Evolutionary conservation across 1,284 basidiomycete genomes (phyloP), one percentile per base, ranked within the genome.

Genomic region (Porogramme epimiltina): DNA sequence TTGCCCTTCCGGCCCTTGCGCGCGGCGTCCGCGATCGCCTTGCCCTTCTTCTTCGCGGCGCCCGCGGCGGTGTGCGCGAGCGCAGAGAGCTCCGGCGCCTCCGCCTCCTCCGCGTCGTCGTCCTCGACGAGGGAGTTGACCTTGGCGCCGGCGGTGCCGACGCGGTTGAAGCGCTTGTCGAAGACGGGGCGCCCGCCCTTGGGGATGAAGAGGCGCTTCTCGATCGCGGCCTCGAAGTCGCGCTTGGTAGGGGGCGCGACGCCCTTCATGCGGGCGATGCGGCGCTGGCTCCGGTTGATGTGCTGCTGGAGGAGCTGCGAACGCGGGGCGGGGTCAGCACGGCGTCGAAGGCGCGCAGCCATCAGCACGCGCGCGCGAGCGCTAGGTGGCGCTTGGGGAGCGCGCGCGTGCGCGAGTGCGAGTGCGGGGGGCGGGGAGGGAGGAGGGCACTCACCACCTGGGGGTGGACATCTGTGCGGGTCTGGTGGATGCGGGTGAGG

Each of bases 241-340:
- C 74, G 69, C 34, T 73, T 71, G 23, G 78, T 72, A 2, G 84
- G 85, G 9, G 66, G 73, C 15, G 71, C 70, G 40, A 78, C 79
- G 18, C 85, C 82, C 8, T 79, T 81, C 82, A 91, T 87, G 49
- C 77, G 83, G 4, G 88, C 87, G 51, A 84, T 74, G 50, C 89
- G 86, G 52, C 76, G 79, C 52, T 80, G 72, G 49, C 79, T 76
- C 46, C 81, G 81, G 70, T 90, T 91, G 56, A 87, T 79, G 62
- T 86, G 77, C 69, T 87, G 89, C 67, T 90, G 88, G 41, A 85
- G 69, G 49, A 79, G 68, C 89, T 91, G 62, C 34, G n/a, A 10
- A 37, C 34, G 34, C 9, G 9, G 34, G 34, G n/a, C n/a, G 16
- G n/a, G 9, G 28, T 31, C 28, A 31, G 28, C 13, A 6, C 28